A percentile compares a stretch with the other conserved stretches of the same genome.
Evolutionary conservation across 208 protist genomes (phyloP).

Genomic region (Wallacemonas sp.): DNA sequence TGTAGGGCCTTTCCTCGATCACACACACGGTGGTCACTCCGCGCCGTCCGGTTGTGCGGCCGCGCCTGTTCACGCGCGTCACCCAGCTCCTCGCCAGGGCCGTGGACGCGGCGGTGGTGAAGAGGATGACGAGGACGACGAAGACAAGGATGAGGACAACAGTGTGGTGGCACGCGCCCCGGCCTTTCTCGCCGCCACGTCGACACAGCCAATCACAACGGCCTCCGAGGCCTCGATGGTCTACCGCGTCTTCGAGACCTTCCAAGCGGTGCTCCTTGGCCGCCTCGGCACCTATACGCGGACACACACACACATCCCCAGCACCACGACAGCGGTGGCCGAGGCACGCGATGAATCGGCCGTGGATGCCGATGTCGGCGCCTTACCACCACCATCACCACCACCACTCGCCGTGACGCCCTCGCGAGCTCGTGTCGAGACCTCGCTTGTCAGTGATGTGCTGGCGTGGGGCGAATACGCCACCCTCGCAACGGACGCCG

Average conservation of each 20-base stretch:
- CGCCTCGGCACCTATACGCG: not conserved
- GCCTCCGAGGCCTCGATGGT: constrained; percentile 3
- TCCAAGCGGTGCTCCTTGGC: constrained; percentile 1
- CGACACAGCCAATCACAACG: not conserved
- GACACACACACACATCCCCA: not conserved
- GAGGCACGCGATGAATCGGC: not conserved
- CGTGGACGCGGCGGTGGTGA: no score
- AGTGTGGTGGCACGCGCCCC: no score
- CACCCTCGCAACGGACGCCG: no score
- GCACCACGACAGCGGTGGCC: not conserved
- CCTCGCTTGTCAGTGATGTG: constrained; percentile 13
- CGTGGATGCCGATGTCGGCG: not conserved
- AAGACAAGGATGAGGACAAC: no score
- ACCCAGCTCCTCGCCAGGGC: no score
- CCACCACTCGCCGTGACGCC: no score
- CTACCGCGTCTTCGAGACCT: constrained; percentile 4
- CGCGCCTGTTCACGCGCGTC: no score
- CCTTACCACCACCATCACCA: no score
- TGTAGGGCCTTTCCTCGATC: not conserved
- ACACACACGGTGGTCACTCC: not conserved
- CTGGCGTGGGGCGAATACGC: constrained; percentile 5
- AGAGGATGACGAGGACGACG: no score
- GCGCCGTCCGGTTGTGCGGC: no score
- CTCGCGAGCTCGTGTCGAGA: no score
- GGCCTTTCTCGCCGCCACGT: not conserved